Base-by-base conservation (phyloP, 2,329 filamentous ascomycete species). In the Fusarium falciforme region DNA sequence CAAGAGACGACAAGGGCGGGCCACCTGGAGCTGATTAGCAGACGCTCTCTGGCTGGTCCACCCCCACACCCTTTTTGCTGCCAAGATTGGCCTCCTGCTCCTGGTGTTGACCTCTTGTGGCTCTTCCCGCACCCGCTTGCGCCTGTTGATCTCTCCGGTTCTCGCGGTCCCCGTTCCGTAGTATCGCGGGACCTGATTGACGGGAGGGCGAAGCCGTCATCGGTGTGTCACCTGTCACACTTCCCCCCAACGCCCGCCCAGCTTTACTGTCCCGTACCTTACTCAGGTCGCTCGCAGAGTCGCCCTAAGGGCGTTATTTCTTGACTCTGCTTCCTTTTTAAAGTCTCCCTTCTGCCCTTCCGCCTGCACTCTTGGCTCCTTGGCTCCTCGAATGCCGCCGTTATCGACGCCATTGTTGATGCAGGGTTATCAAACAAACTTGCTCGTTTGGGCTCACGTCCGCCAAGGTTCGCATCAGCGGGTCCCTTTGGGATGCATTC, bases 1-100 rank as follows among this genome's bases (percentile, higher is more conserved):
- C 66, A 70, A 67, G 65, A 73, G 64, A 55, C 63, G 58, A 72
- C 68, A 49, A 61, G 44, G 61, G 60, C 63, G 67, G 70, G 70
- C 63, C 61, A 61, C 67, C 44, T 61, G 38, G 61, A 70, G 62
- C 73, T 74, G 76, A 76, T 77, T 77, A 76, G 68, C 66, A 70
- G 62, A 72, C 59, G 44, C 47, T 63, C 38, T 74, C 72, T 75
- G 72, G 72, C 42, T 74, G 72, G 72, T 65, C 72, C 72, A 73
- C 72, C 72, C 72, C 72, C 72, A 74, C 72, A 74, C 60, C 58
- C 64, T 74, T 54, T 31, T 33, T 42, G 68, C 40, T 64, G 61
- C 71, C 64, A 73, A 73, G 71, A 33, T 60, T 33, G 68, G 61
- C 71, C 61, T 31, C 35, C 35, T 36, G 14, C 35, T 72, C 61